phyloP scores from a whole-genome alignment of 140 eudicot species.

The Flaveria floridana region DNA sequence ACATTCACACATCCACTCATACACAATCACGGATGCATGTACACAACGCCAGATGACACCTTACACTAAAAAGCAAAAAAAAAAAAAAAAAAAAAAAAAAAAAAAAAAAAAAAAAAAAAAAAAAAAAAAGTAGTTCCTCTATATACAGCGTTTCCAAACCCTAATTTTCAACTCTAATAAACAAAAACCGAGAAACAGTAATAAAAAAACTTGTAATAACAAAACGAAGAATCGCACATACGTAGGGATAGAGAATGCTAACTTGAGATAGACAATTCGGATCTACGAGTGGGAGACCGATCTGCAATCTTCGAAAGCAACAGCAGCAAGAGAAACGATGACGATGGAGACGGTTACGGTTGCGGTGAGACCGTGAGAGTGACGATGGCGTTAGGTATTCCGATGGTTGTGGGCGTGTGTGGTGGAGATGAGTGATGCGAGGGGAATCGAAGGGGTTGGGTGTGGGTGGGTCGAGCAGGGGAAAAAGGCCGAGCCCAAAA shows the following conservation, averaged over 20 bases:
- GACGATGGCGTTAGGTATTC: constrained; percentile 22
- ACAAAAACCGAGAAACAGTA: background rate
- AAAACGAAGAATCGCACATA: background rate
- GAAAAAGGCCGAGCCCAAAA: constrained; percentile 12
- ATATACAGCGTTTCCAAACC: constrained; percentile 10
- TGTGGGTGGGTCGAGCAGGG: background rate
- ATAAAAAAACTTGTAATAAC: background rate
- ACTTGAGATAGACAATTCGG: constrained; percentile 9
- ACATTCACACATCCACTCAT: background rate
- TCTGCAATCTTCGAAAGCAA: constrained; percentile 14
- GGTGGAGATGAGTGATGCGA: constrained; percentile 16
- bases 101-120: background rate
- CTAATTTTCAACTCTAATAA: constrained; percentile 17
- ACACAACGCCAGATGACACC: background rate
- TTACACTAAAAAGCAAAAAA: background rate
- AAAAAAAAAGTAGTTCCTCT: background rate
- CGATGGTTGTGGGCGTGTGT: constrained; percentile 23
- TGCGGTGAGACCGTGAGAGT: background rate
- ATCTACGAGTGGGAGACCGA: constrained; percentile 12
- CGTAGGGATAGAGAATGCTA: constrained; percentile 3
- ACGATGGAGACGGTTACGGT: background rate
- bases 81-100: background rate
- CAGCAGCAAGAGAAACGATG: background rate
- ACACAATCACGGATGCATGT: constrained; percentile 6
- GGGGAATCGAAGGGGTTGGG: background rate